phyloP scores from a whole-genome alignment of 805 yeast species.

The Tetrapisispora taiwanensis region DNA sequence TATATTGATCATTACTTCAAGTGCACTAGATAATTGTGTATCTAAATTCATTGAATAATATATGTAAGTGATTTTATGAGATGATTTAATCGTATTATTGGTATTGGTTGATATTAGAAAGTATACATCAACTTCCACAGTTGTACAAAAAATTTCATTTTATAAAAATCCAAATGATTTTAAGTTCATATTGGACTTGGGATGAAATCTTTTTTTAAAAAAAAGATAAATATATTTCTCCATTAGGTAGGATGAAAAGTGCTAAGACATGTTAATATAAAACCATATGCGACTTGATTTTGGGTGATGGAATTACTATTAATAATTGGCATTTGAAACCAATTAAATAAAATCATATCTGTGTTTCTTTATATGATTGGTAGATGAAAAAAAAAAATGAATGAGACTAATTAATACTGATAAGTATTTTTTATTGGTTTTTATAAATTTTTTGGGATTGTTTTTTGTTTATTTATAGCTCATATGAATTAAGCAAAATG shows the following conservation, averaged over 20 bases:
- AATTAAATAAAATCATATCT: neutral
- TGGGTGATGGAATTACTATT: neutral
- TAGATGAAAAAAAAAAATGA: neutral
- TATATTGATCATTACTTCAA: no score
- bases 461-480: neutral
- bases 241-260: neutral
- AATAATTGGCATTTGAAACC: neutral
- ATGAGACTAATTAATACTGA: neutral
- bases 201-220: neutral
- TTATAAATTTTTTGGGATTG: no score
- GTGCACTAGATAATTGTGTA: no score
- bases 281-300: constrained; percentile 1
- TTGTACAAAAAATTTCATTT: neutral
- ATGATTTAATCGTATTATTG: neutral
- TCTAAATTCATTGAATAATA: no score
- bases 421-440: neutral
- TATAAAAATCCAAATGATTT: neutral
- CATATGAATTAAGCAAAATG: no score
- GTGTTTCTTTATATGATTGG: neutral
- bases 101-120: neutral
- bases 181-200: neutral
- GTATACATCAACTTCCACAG: no score
- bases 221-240: neutral
- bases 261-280: constrained; percentile 1
- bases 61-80: no score